Conservation (phyloP, 345 rosid species). For the Linum lewisii region DNA sequence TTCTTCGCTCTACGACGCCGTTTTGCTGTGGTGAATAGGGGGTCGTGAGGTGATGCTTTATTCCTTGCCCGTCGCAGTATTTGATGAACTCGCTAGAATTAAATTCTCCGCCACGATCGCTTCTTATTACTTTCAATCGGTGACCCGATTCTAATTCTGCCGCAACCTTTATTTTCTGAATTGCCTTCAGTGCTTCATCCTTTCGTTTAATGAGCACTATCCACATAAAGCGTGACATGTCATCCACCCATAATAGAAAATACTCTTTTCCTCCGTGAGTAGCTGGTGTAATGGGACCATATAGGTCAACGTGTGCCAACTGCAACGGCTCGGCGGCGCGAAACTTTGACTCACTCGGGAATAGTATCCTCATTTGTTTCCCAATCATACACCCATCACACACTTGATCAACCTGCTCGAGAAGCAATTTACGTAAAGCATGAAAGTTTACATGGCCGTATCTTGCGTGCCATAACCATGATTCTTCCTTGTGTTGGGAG, state of each 20-base stretch:
- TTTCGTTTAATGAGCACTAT: neutral
- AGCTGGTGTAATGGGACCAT: neutral
- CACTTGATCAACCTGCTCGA: neutral
- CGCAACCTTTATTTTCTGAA: neutral
- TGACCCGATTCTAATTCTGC: neutral
- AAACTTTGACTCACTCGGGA: neutral
- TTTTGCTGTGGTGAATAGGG: conserved; percentile 6
- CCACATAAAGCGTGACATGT: conserved; percentile 2
- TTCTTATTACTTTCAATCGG: neutral
- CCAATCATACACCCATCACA: conserved; percentile 3
- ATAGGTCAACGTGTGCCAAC: no score
- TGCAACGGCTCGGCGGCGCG: neutral
- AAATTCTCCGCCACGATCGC: neutral
- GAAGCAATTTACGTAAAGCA: neutral
- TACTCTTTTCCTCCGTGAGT: conserved; percentile 3
- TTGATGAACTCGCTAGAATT: neutral
- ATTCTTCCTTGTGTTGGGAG: neutral
- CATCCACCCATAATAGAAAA: conserved; percentile 2
- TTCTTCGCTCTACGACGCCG: neutral
- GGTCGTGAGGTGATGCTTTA: neutral
- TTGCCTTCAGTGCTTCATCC: neutral
- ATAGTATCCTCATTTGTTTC: neutral
- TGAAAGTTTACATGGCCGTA: neutral
- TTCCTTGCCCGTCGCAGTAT: neutral
- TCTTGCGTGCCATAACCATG: neutral